Base-by-base conservation (phyloP, 202 grass and related monocot species). In the Carex sylvatica region DNA sequence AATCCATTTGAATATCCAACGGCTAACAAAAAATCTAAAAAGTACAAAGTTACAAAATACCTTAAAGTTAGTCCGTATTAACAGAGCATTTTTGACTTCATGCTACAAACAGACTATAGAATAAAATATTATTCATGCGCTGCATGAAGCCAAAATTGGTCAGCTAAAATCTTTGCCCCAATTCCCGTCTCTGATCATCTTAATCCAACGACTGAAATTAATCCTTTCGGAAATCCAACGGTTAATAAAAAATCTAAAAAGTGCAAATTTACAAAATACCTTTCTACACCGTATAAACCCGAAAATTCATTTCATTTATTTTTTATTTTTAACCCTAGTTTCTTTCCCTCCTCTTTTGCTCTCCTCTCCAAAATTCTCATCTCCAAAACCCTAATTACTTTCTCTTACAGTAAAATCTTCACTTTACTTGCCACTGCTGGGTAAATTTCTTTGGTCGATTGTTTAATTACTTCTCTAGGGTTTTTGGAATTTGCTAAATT, bases 401-500 rank as follows among this genome's bases (percentile, higher is more conserved):
- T 73, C 42, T 23, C 54, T 52, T 84, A 51, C 58, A 6, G 75
- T 83, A 40, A 70, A 13, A 55, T 79, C 72, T 62, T 53, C 10
- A 63, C 67, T 63, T 80, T 61, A 78, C 80, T 87, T 53, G 20
- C 19, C n/a, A n/a, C 59, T 18, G 4, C 46, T 44, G 44, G 6
- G 38, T 33, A 26, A 65, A 30, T 67, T 67, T 47, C 30, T 16
- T 19, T 24, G 8, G 18, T 54, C 20, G 56, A 64, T 42, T 65
- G 9, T 20, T 52, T 46, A 46, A 10, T 40, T 40, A 65, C 46
- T 71, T 74, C 33, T 82, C 64, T 51, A 55, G 62, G 79, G 79
- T 65, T 76, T 11, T 11, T 73, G 28, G 16, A 65, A 68, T 89
- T 93, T 87, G 53, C 79, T 85, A 85, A 84, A 84, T 88, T 93